Evolutionary conservation across 345 rosid genomes (phyloP).

Genomic region (Populus ilicifolia): DNA sequence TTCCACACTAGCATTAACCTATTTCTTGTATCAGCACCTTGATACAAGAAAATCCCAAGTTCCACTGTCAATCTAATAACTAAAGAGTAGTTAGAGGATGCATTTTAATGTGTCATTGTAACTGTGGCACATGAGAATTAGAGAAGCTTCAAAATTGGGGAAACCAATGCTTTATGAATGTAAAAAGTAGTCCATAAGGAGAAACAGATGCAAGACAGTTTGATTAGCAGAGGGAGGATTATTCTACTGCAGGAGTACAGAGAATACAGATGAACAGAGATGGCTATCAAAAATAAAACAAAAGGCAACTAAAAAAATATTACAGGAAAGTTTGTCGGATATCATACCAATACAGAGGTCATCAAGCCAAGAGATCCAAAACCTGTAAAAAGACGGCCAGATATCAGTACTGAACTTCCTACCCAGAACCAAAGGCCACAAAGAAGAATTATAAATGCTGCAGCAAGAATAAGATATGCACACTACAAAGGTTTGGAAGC

Average conservation of each 20-base stretch:
- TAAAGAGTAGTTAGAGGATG: not conserved
- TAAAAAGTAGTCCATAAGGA: not conserved
- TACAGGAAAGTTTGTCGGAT: not conserved
- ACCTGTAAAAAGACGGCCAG: conserved; percentile 38
- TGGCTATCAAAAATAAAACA: not conserved
- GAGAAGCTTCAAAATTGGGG: not conserved
- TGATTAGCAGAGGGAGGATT: not conserved
- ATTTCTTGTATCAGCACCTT: not conserved
- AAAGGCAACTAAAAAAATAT: not conserved
- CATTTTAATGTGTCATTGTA: not conserved
- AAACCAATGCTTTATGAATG: not conserved
- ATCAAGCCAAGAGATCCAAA: conserved; percentile 98
- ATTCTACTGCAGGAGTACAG: not conserved
- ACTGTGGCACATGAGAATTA: not conserved
- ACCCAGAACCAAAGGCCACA: not conserved
- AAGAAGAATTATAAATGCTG: not conserved
- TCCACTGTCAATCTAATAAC: not conserved
- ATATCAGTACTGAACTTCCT: not conserved
- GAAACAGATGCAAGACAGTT: not conserved
- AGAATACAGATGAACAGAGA: not conserved
- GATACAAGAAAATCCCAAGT: no score
- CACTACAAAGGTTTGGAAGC: not conserved
- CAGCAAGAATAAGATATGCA: not conserved
- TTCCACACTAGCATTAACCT: not conserved
- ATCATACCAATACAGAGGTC: conserved; percentile 91